Percentiles rank a stretch among this genome's conserved stretches.
These are phyloP conservation scores for Arthrobotrys sinensis DNA, from an alignment of 2,329 filamentous ascomycete species.

Conservation along the genomic window DNA sequence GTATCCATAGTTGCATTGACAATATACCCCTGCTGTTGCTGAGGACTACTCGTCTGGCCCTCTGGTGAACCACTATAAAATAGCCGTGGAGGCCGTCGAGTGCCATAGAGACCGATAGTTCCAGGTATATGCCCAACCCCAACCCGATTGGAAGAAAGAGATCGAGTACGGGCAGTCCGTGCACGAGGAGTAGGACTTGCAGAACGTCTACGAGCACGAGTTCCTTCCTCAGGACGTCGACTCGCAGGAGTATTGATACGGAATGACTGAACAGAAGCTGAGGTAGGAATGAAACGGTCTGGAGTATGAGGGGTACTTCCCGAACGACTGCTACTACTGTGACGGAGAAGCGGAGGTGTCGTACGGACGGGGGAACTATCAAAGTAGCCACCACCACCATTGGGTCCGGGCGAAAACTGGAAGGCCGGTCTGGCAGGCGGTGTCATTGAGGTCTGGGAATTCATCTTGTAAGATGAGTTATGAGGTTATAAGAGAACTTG, in stretches of 20 bases:
- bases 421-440: slow-evolving; percentile 34
- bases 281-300: slow-evolving; percentile 64
- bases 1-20: slow-evolving; percentile 73
- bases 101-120: slow-evolving; percentile 4
- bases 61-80: background rate
- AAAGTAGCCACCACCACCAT: slow-evolving; percentile 15
- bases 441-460: slow-evolving; percentile 32
- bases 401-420: slow-evolving; percentile 13
- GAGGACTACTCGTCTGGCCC: background rate
- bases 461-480: slow-evolving; percentile 29
- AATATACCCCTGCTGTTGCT: slow-evolving; percentile 64
- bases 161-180: slow-evolving; percentile 58
- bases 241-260: slow-evolving; percentile 63
- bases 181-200: slow-evolving; percentile 55
- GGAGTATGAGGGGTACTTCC: slow-evolving; percentile 58
- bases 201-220: slow-evolving; percentile 61
- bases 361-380: slow-evolving; percentile 28
- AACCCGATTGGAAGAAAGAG: slow-evolving; percentile 46
- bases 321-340: slow-evolving; percentile 48
- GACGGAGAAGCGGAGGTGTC: slow-evolving; percentile 38
- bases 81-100: slow-evolving; percentile 52
- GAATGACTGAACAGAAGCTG: slow-evolving; percentile 63
- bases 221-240: slow-evolving; percentile 62
- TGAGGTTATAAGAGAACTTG: too few species aligned
- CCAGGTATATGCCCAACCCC: slow-evolving; percentile 33